Evolutionary conservation across 805 yeast species (phyloP), one percentile per base, ranked within the genome.

Genomic region (Starmerella bombicola): DNA sequence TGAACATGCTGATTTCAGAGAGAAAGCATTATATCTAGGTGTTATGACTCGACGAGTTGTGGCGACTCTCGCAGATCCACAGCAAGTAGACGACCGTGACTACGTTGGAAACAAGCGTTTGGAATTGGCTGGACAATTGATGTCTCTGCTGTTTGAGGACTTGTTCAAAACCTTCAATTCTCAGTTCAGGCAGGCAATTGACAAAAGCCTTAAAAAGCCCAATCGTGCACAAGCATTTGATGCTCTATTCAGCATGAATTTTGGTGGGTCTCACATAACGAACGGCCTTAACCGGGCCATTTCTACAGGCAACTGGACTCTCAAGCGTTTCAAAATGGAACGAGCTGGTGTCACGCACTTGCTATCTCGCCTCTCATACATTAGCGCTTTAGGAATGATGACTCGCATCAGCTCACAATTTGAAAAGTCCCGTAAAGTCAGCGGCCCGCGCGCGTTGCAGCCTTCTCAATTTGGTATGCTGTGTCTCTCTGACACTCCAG

Each of bases 381-480:
- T 91, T 34, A 78, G 93, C 7, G 98, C 98, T 0, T 66, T 91
- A 46, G 98, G 98, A 55, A 91, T 91, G 98, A 91, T 91, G 98
- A 91, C 98, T 10, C 80, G 98, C 67, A 91, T 91, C 40, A 83
- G 96, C 5, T 88, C 97, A n/a, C 98, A 91, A 63, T 91, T 91
- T 56, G 98, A 91, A 61, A 91, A 91, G 60, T 85, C 97, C 2
- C 73, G 98, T 65, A 91, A 91, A 61, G 98, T 91, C 31, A 82
- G 95, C 1, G 98, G 98, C 33, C 98, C 98, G 37, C 80, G 98
- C 71, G 96, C 98, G 13, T 70, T 91, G 50, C 98, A 91, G 62
- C 98, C 98, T 9, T 91, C 98, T 2, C 98, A 91, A 65, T 91
- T 91, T 61, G 98, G 98, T 59, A 91, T 91, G 97, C 69, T 91